phyloP scores from a whole-genome alignment of 805 yeast species.

The Sugiyamaella smithiae region DNA sequence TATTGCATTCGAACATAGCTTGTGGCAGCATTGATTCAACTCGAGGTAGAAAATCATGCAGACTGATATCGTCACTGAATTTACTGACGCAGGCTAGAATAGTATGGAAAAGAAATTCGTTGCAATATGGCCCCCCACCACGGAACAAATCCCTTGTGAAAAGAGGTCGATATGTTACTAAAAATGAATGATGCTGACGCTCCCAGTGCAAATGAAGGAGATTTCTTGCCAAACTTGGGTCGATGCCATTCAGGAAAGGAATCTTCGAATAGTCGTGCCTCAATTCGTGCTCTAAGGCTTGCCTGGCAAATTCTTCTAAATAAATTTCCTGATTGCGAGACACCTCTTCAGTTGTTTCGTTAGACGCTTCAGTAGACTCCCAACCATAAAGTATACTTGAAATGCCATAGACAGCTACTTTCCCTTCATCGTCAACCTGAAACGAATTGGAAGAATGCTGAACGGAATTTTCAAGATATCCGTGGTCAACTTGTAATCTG shows the following conservation, averaged over 20 bases:
- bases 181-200: slow-evolving; percentile 12
- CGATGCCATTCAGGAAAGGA: slow-evolving; percentile 10
- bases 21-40: slow-evolving; percentile 7
- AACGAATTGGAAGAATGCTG: neutral
- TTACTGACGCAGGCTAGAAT: slow-evolving; percentile 12
- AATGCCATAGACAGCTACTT: slow-evolving; percentile 6
- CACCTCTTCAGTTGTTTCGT: neutral
- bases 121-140: slow-evolving; percentile 11
- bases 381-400: slow-evolving; percentile 7
- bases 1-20: slow-evolving; percentile 9
- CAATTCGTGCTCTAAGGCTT: slow-evolving; percentile 1
- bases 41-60: slow-evolving; percentile 7
- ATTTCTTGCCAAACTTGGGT: slow-evolving; percentile 11
- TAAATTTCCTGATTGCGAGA: neutral
- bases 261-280: slow-evolving; percentile 8
- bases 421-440: slow-evolving; percentile 6
- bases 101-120: slow-evolving; percentile 11
- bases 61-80: slow-evolving; percentile 11
- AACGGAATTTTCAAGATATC: neutral
- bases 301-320: slow-evolving; percentile 9
- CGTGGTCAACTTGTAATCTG: slow-evolving; percentile 1
- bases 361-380: neutral
- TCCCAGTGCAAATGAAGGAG: slow-evolving; percentile 13
- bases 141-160: slow-evolving; percentile 12
- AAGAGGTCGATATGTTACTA: slow-evolving; percentile 10